Evolutionary conservation across 305 asterid genomes (phyloP).

Genomic region (Solanum hybrid): DNA sequence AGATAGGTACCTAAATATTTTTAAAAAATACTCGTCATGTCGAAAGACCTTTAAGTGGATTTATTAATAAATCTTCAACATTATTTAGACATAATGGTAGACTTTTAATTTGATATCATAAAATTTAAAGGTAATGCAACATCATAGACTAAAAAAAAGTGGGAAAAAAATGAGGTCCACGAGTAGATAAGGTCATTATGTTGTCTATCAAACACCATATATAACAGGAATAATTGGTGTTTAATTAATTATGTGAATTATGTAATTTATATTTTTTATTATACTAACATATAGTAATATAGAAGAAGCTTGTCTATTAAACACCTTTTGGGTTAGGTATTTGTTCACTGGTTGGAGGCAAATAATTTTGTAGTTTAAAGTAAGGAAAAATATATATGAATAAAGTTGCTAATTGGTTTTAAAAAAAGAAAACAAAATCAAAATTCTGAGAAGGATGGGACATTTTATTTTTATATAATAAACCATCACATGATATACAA

Average conservation of each 20-base stretch:
- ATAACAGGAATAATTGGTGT: not conserved
- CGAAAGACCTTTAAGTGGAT: not conserved
- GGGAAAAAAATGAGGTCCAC: not conserved
- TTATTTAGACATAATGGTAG: conserved; percentile 1
- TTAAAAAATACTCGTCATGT: not conserved
- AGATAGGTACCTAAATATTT: not conserved
- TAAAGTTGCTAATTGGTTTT: not conserved
- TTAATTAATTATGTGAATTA: not conserved
- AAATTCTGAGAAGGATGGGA: not conserved
- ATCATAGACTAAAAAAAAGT: not conserved
- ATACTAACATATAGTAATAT: not conserved
- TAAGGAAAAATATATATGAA: not conserved
- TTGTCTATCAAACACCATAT: conserved; percentile 1
- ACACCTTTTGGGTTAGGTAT: not conserved
- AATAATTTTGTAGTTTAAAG: not conserved
- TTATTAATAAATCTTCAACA: not conserved
- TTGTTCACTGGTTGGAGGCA: conserved; percentile 1
- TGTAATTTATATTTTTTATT: not conserved
- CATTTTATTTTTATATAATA: not conserved
- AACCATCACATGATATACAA: not conserved
- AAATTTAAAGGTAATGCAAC: not conserved
- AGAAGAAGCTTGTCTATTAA: not conserved
- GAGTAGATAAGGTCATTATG: conserved; percentile 2
- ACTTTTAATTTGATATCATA: not conserved
- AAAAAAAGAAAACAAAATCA: not conserved